Evolutionary conservation across 306 rosid genomes (phyloP), one percentile per base, ranked within the genome.

Genomic region (Mucuna pruriens): DNA sequence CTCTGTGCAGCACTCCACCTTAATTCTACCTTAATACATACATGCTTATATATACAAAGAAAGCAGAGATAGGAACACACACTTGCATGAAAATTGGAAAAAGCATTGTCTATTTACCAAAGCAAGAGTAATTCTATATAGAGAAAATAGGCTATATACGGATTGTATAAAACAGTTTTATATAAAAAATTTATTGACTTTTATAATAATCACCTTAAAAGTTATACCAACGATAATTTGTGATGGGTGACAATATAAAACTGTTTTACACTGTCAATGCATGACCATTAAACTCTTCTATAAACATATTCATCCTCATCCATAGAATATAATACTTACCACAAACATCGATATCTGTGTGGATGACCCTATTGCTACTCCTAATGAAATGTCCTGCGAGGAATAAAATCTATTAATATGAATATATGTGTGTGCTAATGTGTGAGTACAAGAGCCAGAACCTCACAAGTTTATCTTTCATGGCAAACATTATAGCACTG

Each of bases 391-490:
- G 70, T 94, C 98, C 98, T 94, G 88, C 57, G 62, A 40, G 55
- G 20, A 40, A 23, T 26, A 79, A 40, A 89, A 75, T 60, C 36
- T 31, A 55, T 82, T n/a, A 67, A 71, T 78, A 42, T 17, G 54
- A 33, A 80, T 46, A 3, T 40, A 44, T 33, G n/a, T 6, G 19
- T 1, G 34, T 0, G 11, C 4, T 13, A 22, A 16, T n/a, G 46
- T 9, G 19, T 5, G 13, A 77, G 26, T n/a, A 9, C 29, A 44
- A 57, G 5, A 70, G 51, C 38, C 44, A 66, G 70, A 85, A 70
- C 44, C 88, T 87, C 77, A 94, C 97, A 76, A 94, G 92, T 89
- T 91, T 94, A 82, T 91, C 98, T 89, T 94, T 91, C 92, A 90
- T 88, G 80, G 98, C 97, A 90, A 94, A 94, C 87, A 90, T 88